Base-by-base conservation (phyloP, 129 eudicot species). In the Mikania micrantha region DNA sequence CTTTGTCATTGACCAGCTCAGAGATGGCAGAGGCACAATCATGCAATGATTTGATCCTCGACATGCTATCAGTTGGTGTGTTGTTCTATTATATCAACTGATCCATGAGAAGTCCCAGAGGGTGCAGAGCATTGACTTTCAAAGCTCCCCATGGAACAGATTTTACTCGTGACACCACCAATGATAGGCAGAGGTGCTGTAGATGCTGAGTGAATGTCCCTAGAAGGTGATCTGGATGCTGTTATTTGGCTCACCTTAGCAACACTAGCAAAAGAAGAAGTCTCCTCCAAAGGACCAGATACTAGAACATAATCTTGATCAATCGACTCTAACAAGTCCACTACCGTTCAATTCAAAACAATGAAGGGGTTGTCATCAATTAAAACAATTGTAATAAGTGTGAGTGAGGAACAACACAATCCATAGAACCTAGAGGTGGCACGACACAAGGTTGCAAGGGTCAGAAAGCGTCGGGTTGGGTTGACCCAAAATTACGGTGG, bases 251-350 rank as follows among this genome's bases (percentile, higher is more conserved):
- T 74, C 39, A 49, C 71, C 73, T 77, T 85, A 67, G 88, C 69
- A 41, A 73, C 86, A 85, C 78, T 71, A 24, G 83, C 81, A 21
- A 82, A 72, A 67, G 98, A 78, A 50, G 89, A 82, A 19, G 82
- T 57, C 47, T 86, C 96, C 56, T 72, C 74, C 16, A 79, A 67
- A 21, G 98, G 95, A 38, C 88, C 88, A 56, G 96, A 81, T 17
- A 93, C 98, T 63, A 93, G 73, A 60, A 88, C 98, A 73, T 93
- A 93, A 72, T 92, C 98, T 76, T 82, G 98, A 73, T 78, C 95
- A 62, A 82, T 80, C 59, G 84, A 88, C 84, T 86, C 98, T 74
- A 78, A 61, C 7, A 89, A 82, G 24, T 86, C 92, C 57, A 39
- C 57, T 22, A 80, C 95, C 88, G 86, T 58, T 35, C 40, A 68